Conservation (phyloP, 164 flowering plant genomes). For the Piper longum region DNA sequence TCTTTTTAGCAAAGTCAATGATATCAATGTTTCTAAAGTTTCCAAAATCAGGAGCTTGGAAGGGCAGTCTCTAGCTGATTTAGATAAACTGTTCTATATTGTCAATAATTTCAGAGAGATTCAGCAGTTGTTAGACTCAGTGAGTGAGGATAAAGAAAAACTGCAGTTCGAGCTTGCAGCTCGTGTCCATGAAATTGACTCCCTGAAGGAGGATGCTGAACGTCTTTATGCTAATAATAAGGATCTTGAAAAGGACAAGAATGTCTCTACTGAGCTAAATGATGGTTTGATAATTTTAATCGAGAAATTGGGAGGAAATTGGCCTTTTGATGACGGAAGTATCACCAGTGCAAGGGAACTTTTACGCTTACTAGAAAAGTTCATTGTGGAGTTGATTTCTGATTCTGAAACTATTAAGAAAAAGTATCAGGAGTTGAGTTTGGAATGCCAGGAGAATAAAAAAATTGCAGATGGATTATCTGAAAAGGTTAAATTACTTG, state of each 20-base stretch:
- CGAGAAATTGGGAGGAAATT: constrained; percentile 39
- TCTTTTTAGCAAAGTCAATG: constrained; percentile 41
- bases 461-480: constrained; percentile 56
- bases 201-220: constrained; percentile 41
- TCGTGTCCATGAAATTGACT: constrained; percentile 33
- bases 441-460: constrained; percentile 37
- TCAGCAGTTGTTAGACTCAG: constrained; percentile 26
- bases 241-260: constrained; percentile 25
- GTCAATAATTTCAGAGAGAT: constrained; percentile 28
- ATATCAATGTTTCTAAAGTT: constrained; percentile 27
- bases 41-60: constrained; percentile 17
- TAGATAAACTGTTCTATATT: constrained; percentile 45
- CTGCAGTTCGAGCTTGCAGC: constrained; percentile 32
- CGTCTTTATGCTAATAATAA: constrained; percentile 12
- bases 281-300: constrained; percentile 38
- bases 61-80: constrained; percentile 19
- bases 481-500: constrained; percentile 48
- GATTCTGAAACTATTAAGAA: constrained; percentile 53
- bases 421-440: constrained; percentile 40
- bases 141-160: constrained; percentile 41
- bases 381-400: constrained; percentile 21
- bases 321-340: constrained; percentile 28
- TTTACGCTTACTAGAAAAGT: constrained; percentile 36
- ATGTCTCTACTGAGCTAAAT: constrained; percentile 29
- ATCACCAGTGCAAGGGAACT: constrained; percentile 20